Evolutionary conservation across 768 basidiomycete genomes (phyloP).

Genomic region (Mycena crocata): DNA sequence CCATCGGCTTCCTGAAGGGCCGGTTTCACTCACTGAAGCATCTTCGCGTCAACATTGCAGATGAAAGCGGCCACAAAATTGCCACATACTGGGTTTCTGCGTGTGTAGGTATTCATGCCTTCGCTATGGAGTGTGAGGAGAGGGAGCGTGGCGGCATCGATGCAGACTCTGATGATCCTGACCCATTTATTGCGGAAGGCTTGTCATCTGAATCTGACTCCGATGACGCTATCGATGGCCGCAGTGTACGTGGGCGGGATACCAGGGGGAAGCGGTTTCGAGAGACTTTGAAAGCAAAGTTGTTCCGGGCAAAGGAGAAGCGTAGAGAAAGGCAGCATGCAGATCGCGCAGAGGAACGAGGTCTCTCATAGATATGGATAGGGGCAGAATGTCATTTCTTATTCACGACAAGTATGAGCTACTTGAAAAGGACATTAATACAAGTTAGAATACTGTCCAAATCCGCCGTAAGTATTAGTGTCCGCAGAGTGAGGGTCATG

Average conservation of each 20-base stretch:
- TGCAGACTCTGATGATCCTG: conserved; percentile 6
- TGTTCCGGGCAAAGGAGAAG: conserved; percentile 4
- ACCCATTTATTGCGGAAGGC: conserved; percentile 17
- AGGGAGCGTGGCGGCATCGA: conserved; percentile 22
- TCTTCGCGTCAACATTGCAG: conserved; percentile 10
- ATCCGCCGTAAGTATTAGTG: background rate
- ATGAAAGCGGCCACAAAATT: conserved; percentile 32
- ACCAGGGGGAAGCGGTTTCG: background rate
- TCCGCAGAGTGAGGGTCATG: too few relatives aligned
- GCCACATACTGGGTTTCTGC: conserved; percentile 42
- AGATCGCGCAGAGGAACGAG: background rate
- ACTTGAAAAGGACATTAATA: background rate
- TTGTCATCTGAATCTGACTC: background rate
- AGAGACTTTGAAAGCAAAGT: conserved; percentile 1
- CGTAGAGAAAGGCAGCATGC: background rate
- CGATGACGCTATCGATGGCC: background rate
- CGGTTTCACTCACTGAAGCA: conserved; percentile 24
- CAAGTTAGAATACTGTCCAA: background rate
- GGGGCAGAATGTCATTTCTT: background rate
- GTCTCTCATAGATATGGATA: background rate
- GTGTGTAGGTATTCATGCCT: conserved; percentile 39
- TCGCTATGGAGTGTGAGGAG: conserved; percentile 39
- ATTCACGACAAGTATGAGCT: background rate
- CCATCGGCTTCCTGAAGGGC: conserved; percentile 19
- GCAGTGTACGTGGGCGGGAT: background rate